Evolutionary conservation across 441 rosid species (phyloP).

Genomic region (Cnidoscolus chayamansa): DNA sequence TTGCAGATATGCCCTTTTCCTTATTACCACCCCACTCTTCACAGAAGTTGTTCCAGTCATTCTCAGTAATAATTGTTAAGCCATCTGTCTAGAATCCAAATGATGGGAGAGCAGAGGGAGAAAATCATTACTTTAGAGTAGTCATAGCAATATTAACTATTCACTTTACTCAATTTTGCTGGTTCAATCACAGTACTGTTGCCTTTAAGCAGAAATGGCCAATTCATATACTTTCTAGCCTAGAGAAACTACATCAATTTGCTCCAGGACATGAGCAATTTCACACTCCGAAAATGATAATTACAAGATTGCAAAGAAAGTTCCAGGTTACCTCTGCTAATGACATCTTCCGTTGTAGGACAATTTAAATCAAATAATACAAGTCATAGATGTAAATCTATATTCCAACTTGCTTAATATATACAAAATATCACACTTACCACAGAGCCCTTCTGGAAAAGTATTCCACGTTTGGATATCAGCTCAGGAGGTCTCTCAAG

Average conservation of each 20-base stretch:
- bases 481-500: conserved; percentile 84
- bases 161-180: background rate
- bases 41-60: conserved; percentile 93
- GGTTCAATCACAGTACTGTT: background rate
- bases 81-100: conserved; percentile 79
- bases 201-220: conserved; percentile 4
- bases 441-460: conserved; percentile 60
- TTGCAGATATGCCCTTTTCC: conserved; percentile 72
- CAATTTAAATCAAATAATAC: background rate
- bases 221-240: background rate
- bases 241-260: background rate
- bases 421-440: conserved; percentile 49
- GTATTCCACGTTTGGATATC: conserved; percentile 65
- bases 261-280: background rate
- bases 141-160: conserved; percentile 1
- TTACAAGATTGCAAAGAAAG: background rate
- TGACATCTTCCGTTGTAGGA: background rate
- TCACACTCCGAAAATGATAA: background rate
- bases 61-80: conserved; percentile 74
- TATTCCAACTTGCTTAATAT: background rate
- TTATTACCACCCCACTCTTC: conserved; percentile 87
- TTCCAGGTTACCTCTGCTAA: background rate
- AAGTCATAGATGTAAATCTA: background rate
- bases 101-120: conserved; percentile 10
- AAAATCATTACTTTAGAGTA: conserved; percentile 22